Percentiles rank a stretch among this genome's conserved stretches.
These are phyloP conservation scores for Pythium grandisporangium DNA, from an alignment of 352 stramenopile species.

Conservation along the genomic window DNA sequence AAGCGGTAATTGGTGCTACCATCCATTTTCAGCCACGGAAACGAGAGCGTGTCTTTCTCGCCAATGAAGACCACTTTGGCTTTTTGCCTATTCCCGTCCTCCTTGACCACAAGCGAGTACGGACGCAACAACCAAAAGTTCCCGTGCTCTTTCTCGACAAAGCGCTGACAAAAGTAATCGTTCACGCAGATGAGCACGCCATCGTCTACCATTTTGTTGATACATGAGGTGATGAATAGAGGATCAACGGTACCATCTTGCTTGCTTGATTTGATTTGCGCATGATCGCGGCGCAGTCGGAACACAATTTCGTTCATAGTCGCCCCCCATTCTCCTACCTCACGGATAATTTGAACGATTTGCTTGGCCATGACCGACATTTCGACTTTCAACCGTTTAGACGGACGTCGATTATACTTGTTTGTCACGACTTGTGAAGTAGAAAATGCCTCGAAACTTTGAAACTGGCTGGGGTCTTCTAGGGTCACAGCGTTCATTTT, in stretches of 20 bases:
- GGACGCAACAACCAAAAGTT: constrained; percentile 60
- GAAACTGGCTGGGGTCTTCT: constrained; percentile 20
- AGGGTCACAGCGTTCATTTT: constrained; percentile 42
- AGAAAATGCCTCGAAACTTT: constrained; percentile 47
- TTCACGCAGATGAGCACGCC: constrained; percentile 56
- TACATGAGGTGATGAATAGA: constrained; percentile 6
- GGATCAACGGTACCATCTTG: neutral
- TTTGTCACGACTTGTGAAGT: constrained; percentile 6
- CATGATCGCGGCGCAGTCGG: neutral
- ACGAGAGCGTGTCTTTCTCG: constrained; percentile 72
- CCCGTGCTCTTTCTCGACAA: constrained; percentile 49
- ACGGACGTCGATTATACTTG: constrained; percentile 3
- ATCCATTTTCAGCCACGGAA: constrained; percentile 80
- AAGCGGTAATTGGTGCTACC: constrained; percentile 66
- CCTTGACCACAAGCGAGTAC: constrained; percentile 35
- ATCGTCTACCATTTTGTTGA: constrained; percentile 43
- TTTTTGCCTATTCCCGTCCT: constrained; percentile 3
- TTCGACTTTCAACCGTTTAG: constrained; percentile 4
- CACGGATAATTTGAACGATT: constrained; percentile 5
- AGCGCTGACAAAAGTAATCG: constrained; percentile 59
- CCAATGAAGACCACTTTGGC: constrained; percentile 50
- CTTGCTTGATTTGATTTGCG: neutral
- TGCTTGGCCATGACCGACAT: neutral
- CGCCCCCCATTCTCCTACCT: constrained; percentile 5
- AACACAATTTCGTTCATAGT: constrained; percentile 4